Evolutionary conservation across 2,329 filamentous ascomycete genomes (phyloP).

Genomic region (Aspergillus quadricinctus): DNA sequence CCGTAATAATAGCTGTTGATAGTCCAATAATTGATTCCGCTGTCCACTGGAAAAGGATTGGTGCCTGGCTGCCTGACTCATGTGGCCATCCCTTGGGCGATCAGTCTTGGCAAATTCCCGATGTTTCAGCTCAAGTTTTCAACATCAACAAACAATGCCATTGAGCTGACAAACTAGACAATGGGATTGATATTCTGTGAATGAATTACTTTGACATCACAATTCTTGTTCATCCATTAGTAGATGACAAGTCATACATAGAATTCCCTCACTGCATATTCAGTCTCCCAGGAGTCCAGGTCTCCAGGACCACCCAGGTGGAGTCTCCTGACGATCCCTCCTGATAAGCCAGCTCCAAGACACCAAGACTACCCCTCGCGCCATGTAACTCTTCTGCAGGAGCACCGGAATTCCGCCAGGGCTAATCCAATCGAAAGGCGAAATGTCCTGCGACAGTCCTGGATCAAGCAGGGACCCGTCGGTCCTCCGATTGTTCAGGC

Average conservation of each 20-base stretch:
- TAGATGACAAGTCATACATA: not conserved
- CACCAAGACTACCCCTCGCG: not conserved
- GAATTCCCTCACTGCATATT: not conserved
- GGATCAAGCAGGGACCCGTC: not conserved
- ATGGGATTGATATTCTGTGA: no score
- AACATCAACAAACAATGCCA: not conserved
- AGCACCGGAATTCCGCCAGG: not conserved
- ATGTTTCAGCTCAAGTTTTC: not conserved
- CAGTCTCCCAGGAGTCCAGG: no score
- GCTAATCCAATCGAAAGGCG: constrained; percentile 2
- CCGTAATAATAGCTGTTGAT: no score
- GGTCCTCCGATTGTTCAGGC: not conserved
- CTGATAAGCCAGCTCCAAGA: constrained; percentile 2
- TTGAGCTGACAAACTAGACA: no score
- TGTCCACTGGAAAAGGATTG: not conserved
- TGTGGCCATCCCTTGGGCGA: not conserved
- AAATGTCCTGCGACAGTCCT: no score
- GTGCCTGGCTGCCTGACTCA: not conserved
- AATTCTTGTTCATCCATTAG: not conserved
- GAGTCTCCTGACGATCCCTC: constrained; percentile 9
- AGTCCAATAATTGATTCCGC: no score
- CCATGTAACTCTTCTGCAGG: constrained; percentile 8
- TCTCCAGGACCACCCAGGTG: not conserved
- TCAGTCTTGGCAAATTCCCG: not conserved
- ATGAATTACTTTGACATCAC: not conserved